Conservation (phyloP, 441 rosid species). For the Pelargonium cotyledonis region DNA sequence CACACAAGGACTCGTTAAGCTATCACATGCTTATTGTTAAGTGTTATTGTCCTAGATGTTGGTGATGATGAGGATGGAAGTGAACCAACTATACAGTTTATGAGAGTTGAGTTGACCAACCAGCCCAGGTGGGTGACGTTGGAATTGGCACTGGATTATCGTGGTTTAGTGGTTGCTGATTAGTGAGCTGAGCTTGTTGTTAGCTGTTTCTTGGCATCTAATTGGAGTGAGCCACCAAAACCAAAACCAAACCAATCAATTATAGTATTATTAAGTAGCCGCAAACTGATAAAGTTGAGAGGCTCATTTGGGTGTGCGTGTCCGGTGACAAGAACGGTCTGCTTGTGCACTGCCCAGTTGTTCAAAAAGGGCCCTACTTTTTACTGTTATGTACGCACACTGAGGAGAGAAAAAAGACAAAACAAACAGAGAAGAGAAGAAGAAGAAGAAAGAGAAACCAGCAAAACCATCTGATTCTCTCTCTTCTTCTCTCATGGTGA, state of each 20-base stretch:
- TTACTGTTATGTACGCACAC: neutral
- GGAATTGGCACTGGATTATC: neutral
- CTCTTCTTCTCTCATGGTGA: neutral
- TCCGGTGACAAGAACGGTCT: conserved; percentile 5
- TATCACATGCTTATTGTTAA: too few species aligned
- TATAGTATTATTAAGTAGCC: neutral
- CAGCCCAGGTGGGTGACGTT: neutral
- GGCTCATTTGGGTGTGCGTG: neutral
- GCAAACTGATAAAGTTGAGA: too few species aligned
- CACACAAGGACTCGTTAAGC: too few species aligned
- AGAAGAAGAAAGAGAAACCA: too few species aligned
- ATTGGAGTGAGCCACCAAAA: conserved; percentile 6
- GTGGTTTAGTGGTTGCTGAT: too few species aligned
- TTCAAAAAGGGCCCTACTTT: conserved; percentile 3
- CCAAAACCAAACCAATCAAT: neutral
- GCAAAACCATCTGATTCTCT: too few species aligned
- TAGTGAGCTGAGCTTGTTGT: neutral
- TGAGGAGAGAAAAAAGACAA: neutral
- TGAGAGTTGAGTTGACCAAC: neutral
- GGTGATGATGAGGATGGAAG: too few species aligned
- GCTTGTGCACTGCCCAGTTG: conserved; percentile 1
- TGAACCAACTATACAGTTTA: too few species aligned
- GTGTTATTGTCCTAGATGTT: too few species aligned
- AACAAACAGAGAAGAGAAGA: neutral
- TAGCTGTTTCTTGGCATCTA: neutral